These are phyloP conservation scores for Rosa chinensis DNA, from an alignment of 306 rosid species.

Conservation along the genomic window DNA sequence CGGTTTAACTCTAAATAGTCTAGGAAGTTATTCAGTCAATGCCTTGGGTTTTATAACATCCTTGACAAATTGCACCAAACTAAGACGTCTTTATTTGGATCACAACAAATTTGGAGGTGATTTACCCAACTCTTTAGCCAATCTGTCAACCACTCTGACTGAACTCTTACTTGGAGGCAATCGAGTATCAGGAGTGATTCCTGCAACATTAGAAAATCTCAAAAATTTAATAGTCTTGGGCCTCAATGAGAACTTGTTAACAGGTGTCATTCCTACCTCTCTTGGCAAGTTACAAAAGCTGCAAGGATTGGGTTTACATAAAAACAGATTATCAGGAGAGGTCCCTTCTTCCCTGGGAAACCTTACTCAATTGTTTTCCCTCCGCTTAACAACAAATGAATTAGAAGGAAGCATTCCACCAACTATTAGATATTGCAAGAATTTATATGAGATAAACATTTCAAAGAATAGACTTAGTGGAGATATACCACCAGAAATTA, in stretches of 20 bases:
- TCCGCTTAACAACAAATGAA: neutral
- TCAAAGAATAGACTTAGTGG: too few relatives aligned
- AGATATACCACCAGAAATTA: slow-evolving; percentile 24
- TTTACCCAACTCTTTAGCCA: slow-evolving; percentile 30
- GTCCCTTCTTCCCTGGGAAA: slow-evolving; percentile 29
- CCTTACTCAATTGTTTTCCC: slow-evolving; percentile 22
- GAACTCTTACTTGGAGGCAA: too few relatives aligned
- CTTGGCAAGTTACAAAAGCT: slow-evolving; percentile 28
- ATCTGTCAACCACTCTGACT: slow-evolving; percentile 34
- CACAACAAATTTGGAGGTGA: slow-evolving; percentile 36
- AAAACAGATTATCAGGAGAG: slow-evolving; percentile 12
- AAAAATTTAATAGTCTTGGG: neutral
- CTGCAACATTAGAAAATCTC: neutral
- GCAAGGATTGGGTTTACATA: too few relatives aligned
- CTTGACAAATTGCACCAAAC: slow-evolving; percentile 29
- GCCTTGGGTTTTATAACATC: slow-evolving; percentile 19
- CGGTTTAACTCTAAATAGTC: too few relatives aligned
- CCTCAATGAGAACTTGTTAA: neutral
- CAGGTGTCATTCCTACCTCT: slow-evolving; percentile 22
- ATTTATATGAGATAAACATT: too few relatives aligned
- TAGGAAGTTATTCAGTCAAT: slow-evolving; percentile 31
- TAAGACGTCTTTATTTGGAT: neutral
- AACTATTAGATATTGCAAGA: neutral
- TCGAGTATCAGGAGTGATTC: too few relatives aligned
- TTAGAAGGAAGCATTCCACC: slow-evolving; percentile 38